A percentile compares a stretch with the other conserved stretches of the same genome.
Evolutionary conservation across 2,329 filamentous ascomycete genomes (phyloP).

Genomic region (Dendrostoma leiphaemia): DNA sequence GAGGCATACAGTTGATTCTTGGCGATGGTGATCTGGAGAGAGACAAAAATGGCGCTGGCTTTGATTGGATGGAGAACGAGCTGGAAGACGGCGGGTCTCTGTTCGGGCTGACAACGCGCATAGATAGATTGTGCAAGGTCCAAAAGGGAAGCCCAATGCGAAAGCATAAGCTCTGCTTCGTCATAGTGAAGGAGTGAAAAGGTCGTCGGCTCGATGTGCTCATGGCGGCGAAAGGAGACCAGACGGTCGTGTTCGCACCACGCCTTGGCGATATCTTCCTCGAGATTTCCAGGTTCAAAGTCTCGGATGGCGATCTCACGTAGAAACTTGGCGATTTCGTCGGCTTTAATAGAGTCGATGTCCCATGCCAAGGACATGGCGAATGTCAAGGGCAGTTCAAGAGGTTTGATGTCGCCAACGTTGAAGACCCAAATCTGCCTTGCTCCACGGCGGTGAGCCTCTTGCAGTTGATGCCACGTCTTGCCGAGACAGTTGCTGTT

Average conservation of each 20-base stretch:
- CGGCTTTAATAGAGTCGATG: constrained; percentile 42
- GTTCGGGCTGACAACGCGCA: constrained; percentile 37
- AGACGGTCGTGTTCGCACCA: constrained; percentile 51
- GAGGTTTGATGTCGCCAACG: constrained; percentile 62
- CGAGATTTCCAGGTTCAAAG: constrained; percentile 29
- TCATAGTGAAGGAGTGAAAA: constrained; percentile 59
- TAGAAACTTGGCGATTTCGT: constrained; percentile 47
- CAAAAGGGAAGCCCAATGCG: constrained; percentile 48
- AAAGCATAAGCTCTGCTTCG: constrained; percentile 54
- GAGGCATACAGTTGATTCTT: constrained; percentile 53
- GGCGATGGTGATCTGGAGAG: constrained; percentile 43
- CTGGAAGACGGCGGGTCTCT: constrained; percentile 57
- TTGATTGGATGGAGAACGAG: constrained; percentile 59
- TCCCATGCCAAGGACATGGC: constrained; percentile 60
- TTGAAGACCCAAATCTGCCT: constrained; percentile 64
- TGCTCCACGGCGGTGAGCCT: constrained; percentile 54
- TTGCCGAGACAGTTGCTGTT: constrained; percentile 54
- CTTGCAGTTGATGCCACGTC: constrained; percentile 35
- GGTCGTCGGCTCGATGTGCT: constrained; percentile 54
- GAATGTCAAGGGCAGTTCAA: constrained; percentile 55
- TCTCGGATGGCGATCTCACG: constrained; percentile 32
- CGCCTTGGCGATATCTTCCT: constrained; percentile 43
- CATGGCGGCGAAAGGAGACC: constrained; percentile 55
- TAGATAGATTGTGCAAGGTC: constrained; percentile 44
- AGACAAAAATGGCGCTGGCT: constrained; percentile 53